Percentiles rank a stretch among this genome's conserved stretches.
These are phyloP conservation scores for Pseudogymnoascus pannorum DNA, from an alignment of 2,329 filamentous ascomycete species.

Conservation along the genomic window DNA sequence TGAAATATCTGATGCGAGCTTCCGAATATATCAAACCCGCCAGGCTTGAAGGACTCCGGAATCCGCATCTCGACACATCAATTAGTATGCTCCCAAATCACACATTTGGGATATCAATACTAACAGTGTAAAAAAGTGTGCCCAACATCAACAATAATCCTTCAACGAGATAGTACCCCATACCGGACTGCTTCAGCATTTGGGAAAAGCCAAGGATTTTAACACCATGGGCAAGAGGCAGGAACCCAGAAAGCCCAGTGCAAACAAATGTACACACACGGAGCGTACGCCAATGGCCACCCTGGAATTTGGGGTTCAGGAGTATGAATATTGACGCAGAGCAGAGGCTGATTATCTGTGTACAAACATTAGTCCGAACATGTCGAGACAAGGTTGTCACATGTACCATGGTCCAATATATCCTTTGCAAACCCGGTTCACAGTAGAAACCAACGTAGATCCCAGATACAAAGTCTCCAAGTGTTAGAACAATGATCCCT, in stretches of 20 bases:
- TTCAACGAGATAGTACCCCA: constrained; percentile 19
- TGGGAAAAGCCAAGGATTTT: constrained; percentile 16
- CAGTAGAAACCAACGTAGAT: constrained; percentile 37
- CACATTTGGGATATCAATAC: not conserved
- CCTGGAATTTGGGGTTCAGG: constrained; percentile 18
- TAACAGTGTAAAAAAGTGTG: constrained; percentile 12
- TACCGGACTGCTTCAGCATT: constrained; percentile 15
- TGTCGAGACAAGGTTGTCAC: constrained; percentile 2
- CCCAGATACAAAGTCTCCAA: constrained; percentile 34
- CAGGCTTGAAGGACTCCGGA: constrained; percentile 17
- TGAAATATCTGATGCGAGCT: constrained; percentile 23
- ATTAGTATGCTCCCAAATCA: not conserved
- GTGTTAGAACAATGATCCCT: constrained; percentile 33
- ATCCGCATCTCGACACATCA: constrained; percentile 13
- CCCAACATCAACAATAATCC: constrained; percentile 14
- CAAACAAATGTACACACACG: constrained; percentile 21
- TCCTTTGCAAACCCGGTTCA: constrained; percentile 26
- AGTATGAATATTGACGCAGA: constrained; percentile 29
- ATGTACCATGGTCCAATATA: constrained; percentile 32
- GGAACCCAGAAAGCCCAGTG: constrained; percentile 22
- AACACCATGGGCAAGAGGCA: constrained; percentile 23
- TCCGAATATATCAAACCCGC: constrained; percentile 20
- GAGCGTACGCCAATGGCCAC: constrained; percentile 17
- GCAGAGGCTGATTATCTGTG: constrained; percentile 31
- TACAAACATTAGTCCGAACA: not conserved